These are phyloP conservation scores for Aspergillus brasiliensis DNA, from an alignment of 2,329 filamentous ascomycete species.

Conservation along the genomic window DNA sequence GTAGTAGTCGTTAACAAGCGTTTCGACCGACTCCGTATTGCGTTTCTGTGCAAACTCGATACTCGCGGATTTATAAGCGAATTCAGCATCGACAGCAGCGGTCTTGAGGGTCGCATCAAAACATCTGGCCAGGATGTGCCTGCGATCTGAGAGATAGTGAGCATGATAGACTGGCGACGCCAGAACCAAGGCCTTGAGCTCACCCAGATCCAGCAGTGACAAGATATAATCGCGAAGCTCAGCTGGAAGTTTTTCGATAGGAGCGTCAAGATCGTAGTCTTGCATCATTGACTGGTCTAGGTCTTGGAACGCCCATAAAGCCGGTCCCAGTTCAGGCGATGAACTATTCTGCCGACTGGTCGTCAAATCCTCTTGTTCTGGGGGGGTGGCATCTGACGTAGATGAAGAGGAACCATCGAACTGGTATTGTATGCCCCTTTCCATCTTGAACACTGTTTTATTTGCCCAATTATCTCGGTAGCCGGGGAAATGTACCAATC, in stretches of 20 bases:
- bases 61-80: constrained; percentile 6
- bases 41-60: neutral
- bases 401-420: too few relatives aligned
- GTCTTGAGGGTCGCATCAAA: constrained; percentile 21
- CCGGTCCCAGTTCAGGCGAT: too few relatives aligned
- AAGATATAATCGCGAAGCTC: constrained; percentile 29
- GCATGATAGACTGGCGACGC: constrained; percentile 30
- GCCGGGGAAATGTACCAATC: too few relatives aligned
- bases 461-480: too few relatives aligned
- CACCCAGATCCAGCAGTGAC: constrained; percentile 16
- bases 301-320: too few relatives aligned
- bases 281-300: too few relatives aligned
- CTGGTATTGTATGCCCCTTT: too few relatives aligned
- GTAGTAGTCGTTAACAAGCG: constrained; percentile 2
- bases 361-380: too few relatives aligned
- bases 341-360: too few relatives aligned
- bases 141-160: constrained; percentile 28
- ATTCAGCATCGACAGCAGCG: constrained; percentile 15
- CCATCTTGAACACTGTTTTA: too few relatives aligned
- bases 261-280: too few relatives aligned
- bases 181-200: constrained; percentile 24
- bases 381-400: too few relatives aligned
- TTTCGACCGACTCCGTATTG: neutral
- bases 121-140: constrained; percentile 19
- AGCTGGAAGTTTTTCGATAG: constrained; percentile 19